Evolutionary conservation across 306 rosid genomes (phyloP).

Genomic region (Cucumis melo): DNA sequence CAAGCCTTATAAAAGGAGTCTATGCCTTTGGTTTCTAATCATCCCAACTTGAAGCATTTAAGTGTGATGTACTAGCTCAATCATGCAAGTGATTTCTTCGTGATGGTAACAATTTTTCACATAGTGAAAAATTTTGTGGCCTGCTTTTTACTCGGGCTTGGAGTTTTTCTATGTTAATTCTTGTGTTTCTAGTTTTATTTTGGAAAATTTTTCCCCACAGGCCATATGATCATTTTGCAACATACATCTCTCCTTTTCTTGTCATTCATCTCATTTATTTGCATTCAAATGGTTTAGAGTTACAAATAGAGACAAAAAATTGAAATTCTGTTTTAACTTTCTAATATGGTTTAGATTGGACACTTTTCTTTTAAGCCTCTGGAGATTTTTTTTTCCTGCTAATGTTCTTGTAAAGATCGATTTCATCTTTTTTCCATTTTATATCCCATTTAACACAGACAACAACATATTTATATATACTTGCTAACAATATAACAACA

Average conservation of each 20-base stretch:
- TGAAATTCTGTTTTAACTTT: background rate
- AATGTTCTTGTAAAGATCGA: background rate
- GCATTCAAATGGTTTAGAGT: background rate
- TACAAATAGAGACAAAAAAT: too few relatives aligned
- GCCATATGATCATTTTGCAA: constrained; percentile 30
- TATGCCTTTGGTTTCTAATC: too few relatives aligned
- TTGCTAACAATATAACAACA: background rate
- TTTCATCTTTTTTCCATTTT: background rate
- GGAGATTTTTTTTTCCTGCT: background rate
- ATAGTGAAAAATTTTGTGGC: too few relatives aligned
- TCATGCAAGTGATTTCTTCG: too few relatives aligned
- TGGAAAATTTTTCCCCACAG: background rate
- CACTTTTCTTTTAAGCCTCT: background rate
- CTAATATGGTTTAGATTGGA: background rate
- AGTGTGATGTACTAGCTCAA: too few relatives aligned
- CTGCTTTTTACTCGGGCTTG: too few relatives aligned
- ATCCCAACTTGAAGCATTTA: too few relatives aligned
- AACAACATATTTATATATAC: background rate
- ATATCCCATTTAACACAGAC: background rate
- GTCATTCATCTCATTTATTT: background rate
- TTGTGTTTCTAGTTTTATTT: too few relatives aligned
- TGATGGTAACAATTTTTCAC: too few relatives aligned
- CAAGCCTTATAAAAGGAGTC: too few relatives aligned
- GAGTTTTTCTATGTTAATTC: too few relatives aligned
- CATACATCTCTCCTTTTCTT: constrained; percentile 5